phyloP scores from a whole-genome alignment of 2,329 filamentous ascomycete genomes.

The Orbilia oligospora region DNA sequence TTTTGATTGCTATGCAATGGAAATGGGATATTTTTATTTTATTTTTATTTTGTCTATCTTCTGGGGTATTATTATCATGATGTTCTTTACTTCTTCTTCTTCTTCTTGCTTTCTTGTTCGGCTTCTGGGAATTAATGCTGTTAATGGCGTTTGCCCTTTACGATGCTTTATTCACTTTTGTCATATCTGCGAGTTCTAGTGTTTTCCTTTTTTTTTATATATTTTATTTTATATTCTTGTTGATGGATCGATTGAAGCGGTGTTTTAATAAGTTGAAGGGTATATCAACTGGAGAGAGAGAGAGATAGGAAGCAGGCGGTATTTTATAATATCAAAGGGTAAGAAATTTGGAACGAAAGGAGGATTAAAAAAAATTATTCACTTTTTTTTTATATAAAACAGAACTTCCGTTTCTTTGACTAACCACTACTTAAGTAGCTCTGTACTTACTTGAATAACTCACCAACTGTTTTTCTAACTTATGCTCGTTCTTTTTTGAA shows the following conservation, averaged over 20 bases:
- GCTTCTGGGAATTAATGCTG: slow-evolving; percentile 1
- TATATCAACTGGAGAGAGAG: too few relatives aligned
- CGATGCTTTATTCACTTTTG: neutral
- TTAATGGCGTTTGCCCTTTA: slow-evolving; percentile 11
- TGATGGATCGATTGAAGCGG: neutral
- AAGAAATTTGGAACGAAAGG: neutral
- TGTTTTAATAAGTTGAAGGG: neutral
- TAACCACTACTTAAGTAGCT: too few relatives aligned
- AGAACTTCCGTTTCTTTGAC: neutral
- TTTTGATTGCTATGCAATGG: neutral
- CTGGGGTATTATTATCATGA: too few relatives aligned
- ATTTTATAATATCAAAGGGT: neutral
- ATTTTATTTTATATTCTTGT: too few relatives aligned
- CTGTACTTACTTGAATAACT: neutral
- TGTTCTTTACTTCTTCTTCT: too few relatives aligned
- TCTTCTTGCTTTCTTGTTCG: too few relatives aligned
- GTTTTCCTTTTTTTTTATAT: too few relatives aligned
- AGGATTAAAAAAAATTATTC: neutral
- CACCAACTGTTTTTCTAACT: neutral
- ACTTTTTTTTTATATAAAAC: neutral
- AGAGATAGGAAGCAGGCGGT: neutral
- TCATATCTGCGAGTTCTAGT: neutral
- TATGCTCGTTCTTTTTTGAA: neutral
- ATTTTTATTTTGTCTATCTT: neutral
- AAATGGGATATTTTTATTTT: slow-evolving; percentile 6